phyloP scores from a whole-genome alignment of 768 basidiomycete genomes.

The Xerocomellus dryophilus region DNA sequence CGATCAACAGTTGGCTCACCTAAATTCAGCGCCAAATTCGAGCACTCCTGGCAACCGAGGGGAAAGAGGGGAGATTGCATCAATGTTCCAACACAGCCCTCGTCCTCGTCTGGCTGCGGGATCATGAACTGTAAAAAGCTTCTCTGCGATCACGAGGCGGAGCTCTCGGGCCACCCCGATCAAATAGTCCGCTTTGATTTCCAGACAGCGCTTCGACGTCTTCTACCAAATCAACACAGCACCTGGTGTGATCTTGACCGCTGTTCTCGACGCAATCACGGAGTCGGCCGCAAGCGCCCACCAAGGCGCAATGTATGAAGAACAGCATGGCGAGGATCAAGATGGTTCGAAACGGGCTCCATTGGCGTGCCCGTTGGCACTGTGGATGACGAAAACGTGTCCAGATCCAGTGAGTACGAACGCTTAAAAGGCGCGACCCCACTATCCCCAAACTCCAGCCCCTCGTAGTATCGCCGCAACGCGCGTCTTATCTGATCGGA shows the following conservation, averaged over 20 bases:
- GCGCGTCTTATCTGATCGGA: neutral
- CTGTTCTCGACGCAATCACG: neutral
- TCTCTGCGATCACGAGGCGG: neutral
- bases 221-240: neutral
- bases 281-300: neutral
- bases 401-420: neutral
- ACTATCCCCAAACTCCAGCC: neutral
- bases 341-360: neutral
- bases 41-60: neutral
- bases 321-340: neutral
- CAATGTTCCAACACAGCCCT: neutral
- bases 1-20: neutral
- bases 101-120: too few species aligned
- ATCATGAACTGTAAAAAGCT: too few species aligned
- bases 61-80: neutral
- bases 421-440: neutral
- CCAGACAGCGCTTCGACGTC: neutral
- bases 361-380: neutral
- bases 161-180: neutral
- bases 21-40: neutral
- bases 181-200: neutral
- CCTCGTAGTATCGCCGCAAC: neutral
- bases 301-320: neutral
- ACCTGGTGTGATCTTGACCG: neutral
- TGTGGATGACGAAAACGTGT: neutral